These are phyloP conservation scores for Durio zibethinus DNA, from an alignment of 345 rosid genomes.

Conservation along the genomic window DNA sequence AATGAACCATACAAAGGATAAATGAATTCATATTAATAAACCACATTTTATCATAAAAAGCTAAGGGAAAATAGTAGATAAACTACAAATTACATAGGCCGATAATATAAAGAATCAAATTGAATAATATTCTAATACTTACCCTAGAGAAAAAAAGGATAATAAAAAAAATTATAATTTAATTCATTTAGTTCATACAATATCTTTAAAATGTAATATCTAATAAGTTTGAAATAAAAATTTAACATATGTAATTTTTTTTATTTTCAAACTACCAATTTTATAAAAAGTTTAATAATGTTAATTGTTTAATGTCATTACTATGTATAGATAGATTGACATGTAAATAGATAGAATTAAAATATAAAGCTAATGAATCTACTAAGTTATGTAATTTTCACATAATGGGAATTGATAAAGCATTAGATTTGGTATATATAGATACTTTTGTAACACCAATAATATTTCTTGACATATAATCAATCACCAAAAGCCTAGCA, in stretches of 20 bases:
- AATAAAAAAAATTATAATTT: no score
- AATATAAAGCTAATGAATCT: not conserved
- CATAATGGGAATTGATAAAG: not conserved
- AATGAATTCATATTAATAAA: no score
- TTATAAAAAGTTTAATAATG: no score
- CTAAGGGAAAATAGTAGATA: not conserved
- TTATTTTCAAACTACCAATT: no score
- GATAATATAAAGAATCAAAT: not conserved
- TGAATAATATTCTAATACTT: not conserved
- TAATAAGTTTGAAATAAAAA: no score
- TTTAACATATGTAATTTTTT: no score
- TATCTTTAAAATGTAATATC: no score
- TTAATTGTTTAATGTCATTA: no score
- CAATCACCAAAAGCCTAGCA: conserved; percentile 31
- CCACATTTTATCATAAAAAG: not conserved
- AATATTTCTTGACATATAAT: not conserved
- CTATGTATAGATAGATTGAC: not conserved
- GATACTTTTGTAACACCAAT: no score
- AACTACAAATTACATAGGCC: not conserved
- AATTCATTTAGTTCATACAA: no score
- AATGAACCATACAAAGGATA: not conserved
- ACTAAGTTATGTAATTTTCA: not conserved
- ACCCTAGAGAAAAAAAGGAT: not conserved
- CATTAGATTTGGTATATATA: not conserved
- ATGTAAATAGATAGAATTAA: no score